A percentile compares a stretch with the other conserved stretches of the same genome.
Conservation (phyloP, 2,329 filamentous ascomycete species). For the Thermomyces lanuginosus region DNA sequence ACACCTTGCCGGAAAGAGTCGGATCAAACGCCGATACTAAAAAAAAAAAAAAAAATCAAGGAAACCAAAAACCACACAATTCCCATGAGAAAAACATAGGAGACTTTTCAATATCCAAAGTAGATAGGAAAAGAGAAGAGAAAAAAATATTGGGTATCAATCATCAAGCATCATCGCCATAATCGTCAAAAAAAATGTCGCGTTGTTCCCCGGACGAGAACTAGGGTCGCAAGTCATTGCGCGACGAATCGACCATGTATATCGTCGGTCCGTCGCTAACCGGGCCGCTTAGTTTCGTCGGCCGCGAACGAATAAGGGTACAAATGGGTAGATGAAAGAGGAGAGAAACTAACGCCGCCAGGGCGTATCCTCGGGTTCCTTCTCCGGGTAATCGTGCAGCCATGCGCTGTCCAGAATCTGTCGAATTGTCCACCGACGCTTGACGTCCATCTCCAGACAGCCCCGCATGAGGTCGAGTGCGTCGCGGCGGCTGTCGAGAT, state of each 20-base stretch:
- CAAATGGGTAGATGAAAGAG: conserved; percentile 10
- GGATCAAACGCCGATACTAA: conserved; percentile 1
- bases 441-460: conserved; percentile 42
- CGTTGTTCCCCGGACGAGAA: too few relatives aligned
- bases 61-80: neutral
- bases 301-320: too few relatives aligned
- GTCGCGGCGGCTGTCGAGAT: conserved; percentile 22
- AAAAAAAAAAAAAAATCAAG: too few relatives aligned
- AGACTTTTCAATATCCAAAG: conserved; percentile 1
- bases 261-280: too few relatives aligned
- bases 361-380: neutral
- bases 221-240: too few relatives aligned
- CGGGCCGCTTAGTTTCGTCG: too few relatives aligned
- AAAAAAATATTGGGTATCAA: conserved; percentile 1
- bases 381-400: conserved; percentile 31
- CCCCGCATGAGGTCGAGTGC: conserved; percentile 42
- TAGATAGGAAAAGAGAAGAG: conserved; percentile 1
- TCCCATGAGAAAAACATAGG: neutral
- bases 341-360: conserved; percentile 2
- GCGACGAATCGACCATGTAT: too few relatives aligned
- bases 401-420: conserved; percentile 40
- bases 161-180: conserved; percentile 3
- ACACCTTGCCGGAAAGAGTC: too few relatives aligned
- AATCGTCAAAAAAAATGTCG: conserved; percentile 1
- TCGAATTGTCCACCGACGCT: conserved; percentile 40